A percentile compares a stretch with the other conserved stretches of the same genome.
phyloP scores from a whole-genome alignment of 257 asterid genomes.

The Cruciata laevipes region DNA sequence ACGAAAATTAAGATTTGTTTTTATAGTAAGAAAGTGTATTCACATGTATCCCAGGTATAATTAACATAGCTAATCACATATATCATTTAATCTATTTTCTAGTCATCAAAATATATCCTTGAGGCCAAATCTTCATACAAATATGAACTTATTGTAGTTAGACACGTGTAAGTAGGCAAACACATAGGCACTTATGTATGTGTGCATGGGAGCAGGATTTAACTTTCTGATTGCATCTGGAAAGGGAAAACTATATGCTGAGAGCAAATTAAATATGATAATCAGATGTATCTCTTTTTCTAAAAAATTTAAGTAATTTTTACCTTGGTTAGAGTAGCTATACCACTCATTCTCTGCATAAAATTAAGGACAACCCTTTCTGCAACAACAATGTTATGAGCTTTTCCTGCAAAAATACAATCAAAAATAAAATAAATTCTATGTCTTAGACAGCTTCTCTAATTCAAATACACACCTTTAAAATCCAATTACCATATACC shows the following conservation, averaged over 20 bases:
- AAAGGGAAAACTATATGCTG: not conserved
- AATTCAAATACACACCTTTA: not conserved
- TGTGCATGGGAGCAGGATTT: not conserved
- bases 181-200: not conserved
- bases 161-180: too few relatives aligned
- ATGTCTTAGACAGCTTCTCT: constrained; percentile 4
- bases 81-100: not conserved
- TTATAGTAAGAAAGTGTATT: too few relatives aligned
- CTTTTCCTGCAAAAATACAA: constrained; percentile 54
- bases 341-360: constrained; percentile 99
- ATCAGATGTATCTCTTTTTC: not conserved
- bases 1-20: too few relatives aligned
- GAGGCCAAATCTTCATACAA: not conserved
- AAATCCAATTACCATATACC: constrained; percentile 54
- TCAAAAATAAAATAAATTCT: constrained; percentile 10
- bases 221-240: not conserved
- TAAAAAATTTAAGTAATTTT: constrained; percentile 3
- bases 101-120: not conserved
- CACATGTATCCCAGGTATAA: too few relatives aligned
- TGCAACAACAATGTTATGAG: constrained; percentile 82
- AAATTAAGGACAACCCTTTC: constrained; percentile 97
- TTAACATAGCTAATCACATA: too few relatives aligned
- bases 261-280: not conserved
- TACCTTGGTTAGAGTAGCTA: constrained; percentile 94
- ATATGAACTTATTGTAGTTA: not conserved